These are phyloP conservation scores for Aspergillus sparsus DNA, from an alignment of 495 filamentous ascomycete genomes.

Conservation along the genomic window DNA sequence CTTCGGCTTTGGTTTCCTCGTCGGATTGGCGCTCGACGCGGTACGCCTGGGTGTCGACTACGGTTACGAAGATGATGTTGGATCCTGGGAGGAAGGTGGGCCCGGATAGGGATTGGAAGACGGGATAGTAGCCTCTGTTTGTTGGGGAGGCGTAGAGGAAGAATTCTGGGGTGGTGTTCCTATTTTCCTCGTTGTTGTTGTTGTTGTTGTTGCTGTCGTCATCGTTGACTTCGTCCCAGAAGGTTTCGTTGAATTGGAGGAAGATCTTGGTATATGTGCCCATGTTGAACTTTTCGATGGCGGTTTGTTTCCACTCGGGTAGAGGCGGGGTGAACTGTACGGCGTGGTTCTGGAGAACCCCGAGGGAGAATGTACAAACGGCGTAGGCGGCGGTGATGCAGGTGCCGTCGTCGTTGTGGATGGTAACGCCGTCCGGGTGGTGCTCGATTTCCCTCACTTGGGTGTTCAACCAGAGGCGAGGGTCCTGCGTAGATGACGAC, in stretches of 20 bases:
- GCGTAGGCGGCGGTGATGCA: conserved; percentile 64
- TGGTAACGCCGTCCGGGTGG: conserved; percentile 53
- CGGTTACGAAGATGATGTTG: conserved; percentile 71
- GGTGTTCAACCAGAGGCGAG: conserved; percentile 60
- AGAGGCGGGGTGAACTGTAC: conserved; percentile 62
- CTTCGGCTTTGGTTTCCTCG: conserved; percentile 58
- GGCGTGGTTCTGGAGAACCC: conserved; percentile 65
- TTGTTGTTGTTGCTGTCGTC: too few relatives aligned
- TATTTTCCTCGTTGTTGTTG: too few relatives aligned
- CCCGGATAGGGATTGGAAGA: conserved; percentile 66
- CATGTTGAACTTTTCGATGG: conserved; percentile 68
- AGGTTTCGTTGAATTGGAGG: conserved; percentile 69
- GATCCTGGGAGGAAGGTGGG: conserved; percentile 62
- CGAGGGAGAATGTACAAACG: conserved; percentile 63
- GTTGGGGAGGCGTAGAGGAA: conserved; percentile 68
- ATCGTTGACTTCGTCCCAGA: conserved; percentile 66
- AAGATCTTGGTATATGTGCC: conserved; percentile 81
- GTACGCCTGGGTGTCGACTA: conserved; percentile 61
- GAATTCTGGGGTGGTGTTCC: conserved; percentile 48
- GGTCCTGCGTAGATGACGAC: conserved; percentile 35
- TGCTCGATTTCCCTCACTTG: conserved; percentile 62
- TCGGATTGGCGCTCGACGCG: conserved; percentile 64
- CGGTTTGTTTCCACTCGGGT: conserved; percentile 66
- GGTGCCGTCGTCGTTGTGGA: conserved; percentile 55
- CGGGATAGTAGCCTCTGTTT: conserved; percentile 66